phyloP scores from a whole-genome alignment of 805 yeast genomes.

The Nakazawaea ambrosiae region DNA sequence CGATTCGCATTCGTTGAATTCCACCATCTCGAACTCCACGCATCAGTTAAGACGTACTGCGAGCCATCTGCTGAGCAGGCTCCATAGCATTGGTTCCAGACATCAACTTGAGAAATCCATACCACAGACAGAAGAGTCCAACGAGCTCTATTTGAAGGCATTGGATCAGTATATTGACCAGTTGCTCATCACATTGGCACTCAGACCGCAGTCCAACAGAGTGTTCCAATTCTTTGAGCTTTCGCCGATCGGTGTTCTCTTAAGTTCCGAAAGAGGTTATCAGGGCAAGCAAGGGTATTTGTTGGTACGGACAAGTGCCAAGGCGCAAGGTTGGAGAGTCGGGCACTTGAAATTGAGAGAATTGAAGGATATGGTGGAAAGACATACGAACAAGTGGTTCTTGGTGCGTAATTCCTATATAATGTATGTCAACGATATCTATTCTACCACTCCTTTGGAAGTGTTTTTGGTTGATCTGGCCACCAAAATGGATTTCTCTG shows the following conservation, averaged over 20 bases:
- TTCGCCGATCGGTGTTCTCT: slow-evolving; percentile 77
- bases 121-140: slow-evolving; percentile 6
- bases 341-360: slow-evolving; percentile 79
- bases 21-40: background rate
- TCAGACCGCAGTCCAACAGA: slow-evolving; percentile 76
- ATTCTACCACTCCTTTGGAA: slow-evolving; percentile 83
- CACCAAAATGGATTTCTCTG: slow-evolving; percentile 52
- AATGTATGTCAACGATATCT: slow-evolving; percentile 77
- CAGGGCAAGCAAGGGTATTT: slow-evolving; percentile 88
- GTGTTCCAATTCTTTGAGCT: slow-evolving; percentile 84
- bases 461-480: slow-evolving; percentile 81
- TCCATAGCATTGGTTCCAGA: background rate
- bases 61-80: background rate
- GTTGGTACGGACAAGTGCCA: slow-evolving; percentile 74
- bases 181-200: slow-evolving; percentile 49
- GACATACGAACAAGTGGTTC: slow-evolving; percentile 93
- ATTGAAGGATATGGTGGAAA: slow-evolving; percentile 76
- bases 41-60: background rate
- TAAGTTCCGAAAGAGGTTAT: slow-evolving; percentile 75
- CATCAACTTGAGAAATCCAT: no score
- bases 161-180: slow-evolving; percentile 65
- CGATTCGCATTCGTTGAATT: background rate
- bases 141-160: slow-evolving; percentile 31
- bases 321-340: slow-evolving; percentile 92
- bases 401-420: slow-evolving; percentile 79